Evolutionary conservation across 2,329 filamentous ascomycete genomes (phyloP).

Genomic region (Alternaria conjuncta): DNA sequence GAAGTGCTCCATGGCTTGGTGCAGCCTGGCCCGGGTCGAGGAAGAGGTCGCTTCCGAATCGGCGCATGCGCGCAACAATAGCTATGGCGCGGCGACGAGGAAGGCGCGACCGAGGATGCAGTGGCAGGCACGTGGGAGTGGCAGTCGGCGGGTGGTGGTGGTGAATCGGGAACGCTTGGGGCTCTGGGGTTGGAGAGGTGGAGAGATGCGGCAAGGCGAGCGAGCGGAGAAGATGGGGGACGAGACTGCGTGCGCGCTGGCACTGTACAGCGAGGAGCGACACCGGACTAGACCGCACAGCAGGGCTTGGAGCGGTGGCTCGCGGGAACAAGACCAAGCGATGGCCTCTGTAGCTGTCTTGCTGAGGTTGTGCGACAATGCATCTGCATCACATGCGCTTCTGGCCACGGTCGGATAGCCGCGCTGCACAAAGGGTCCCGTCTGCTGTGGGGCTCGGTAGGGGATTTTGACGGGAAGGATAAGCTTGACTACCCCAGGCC

Average conservation of each 20-base stretch:
- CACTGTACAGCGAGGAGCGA: background rate
- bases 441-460: slow-evolving; percentile 14
- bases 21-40: slow-evolving; percentile 29
- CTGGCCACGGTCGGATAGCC: slow-evolving; percentile 23
- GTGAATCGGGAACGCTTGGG: slow-evolving; percentile 7
- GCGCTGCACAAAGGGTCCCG: slow-evolving; percentile 11
- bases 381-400: slow-evolving; percentile 42
- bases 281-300: background rate
- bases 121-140: slow-evolving; percentile 7
- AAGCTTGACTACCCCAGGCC: background rate
- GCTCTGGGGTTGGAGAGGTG: slow-evolving; percentile 15
- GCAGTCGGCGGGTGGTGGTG: slow-evolving; percentile 10
- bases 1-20: slow-evolving; percentile 59
- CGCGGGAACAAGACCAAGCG: slow-evolving; percentile 27
- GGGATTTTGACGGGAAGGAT: slow-evolving; percentile 2
- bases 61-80: slow-evolving; percentile 41
- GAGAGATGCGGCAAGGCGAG: slow-evolving; percentile 13
- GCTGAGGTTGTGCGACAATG: slow-evolving; percentile 45
- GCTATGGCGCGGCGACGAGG: slow-evolving; percentile 5
- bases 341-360: slow-evolving; percentile 22
- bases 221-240: slow-evolving; percentile 8
- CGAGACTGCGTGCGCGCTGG: background rate
- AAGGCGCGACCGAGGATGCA: slow-evolving; percentile 1
- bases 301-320: background rate
- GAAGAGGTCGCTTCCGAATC: slow-evolving; percentile 16